phyloP scores from a whole-genome alignment of 1,284 basidiomycete species.

The Pascua sp. region DNA sequence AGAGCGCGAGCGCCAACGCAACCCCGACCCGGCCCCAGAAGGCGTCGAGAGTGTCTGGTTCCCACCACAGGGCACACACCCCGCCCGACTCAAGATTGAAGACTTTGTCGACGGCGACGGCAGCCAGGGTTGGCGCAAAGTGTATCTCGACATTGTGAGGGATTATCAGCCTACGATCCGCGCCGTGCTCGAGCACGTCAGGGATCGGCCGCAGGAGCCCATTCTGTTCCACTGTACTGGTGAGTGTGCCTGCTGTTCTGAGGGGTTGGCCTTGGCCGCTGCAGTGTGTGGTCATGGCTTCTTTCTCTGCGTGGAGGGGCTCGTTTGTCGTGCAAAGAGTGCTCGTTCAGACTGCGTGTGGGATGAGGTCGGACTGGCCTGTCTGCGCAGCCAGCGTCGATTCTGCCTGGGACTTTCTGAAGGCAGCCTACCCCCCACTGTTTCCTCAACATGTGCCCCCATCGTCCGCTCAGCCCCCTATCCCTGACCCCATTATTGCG shows the following conservation, averaged over 20 bases:
- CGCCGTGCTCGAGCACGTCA: conserved; percentile 14
- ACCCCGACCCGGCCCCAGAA: conserved; percentile 7
- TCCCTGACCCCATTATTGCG: no score
- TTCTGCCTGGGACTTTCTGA: no score
- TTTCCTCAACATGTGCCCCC: no score
- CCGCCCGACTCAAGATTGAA: background rate
- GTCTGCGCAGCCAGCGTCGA: background rate
- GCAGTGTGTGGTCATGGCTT: no score
- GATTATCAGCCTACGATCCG: conserved; percentile 4
- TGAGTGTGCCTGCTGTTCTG: background rate
- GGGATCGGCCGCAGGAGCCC: conserved; percentile 4
- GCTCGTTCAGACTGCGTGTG: background rate
- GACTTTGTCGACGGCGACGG: conserved; percentile 13
- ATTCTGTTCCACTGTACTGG: conserved; percentile 20
- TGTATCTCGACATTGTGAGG: conserved; percentile 6
- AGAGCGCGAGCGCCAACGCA: conserved; percentile 1
- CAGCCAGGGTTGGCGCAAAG: conserved; percentile 5
- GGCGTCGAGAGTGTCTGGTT: conserved; percentile 7
- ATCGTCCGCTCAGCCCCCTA: no score
- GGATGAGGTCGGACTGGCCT: background rate
- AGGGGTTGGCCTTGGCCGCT: no score
- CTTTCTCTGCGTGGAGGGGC: no score
- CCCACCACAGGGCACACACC: background rate
- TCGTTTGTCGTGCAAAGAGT: no score
- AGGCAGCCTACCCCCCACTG: no score